A percentile compares a stretch with the other conserved stretches of the same genome.
Evolutionary conservation across 179 eudicot genomes (phyloP).

Genomic region (Vitellaria paradoxa): DNA sequence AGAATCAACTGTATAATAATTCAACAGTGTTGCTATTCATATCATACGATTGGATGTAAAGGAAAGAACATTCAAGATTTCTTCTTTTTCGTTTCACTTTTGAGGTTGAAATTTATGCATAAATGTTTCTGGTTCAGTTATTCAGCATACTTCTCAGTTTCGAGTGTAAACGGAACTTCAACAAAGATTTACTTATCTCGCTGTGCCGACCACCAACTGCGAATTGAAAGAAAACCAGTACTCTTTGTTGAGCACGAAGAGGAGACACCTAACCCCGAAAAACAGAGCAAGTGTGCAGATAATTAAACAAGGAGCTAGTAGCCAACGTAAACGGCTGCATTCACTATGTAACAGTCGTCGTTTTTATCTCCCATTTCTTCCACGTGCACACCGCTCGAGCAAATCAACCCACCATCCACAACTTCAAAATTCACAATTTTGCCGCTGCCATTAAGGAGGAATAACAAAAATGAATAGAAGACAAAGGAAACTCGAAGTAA

Average conservation of each 20-base stretch:
- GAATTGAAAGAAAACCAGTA: background rate
- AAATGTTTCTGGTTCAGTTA: background rate
- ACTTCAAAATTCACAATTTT: slow-evolving; percentile 73
- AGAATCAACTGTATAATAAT: slow-evolving; percentile 13
- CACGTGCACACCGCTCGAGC: slow-evolving; percentile 95
- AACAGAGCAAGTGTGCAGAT: slow-evolving; percentile 3
- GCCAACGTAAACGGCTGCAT: slow-evolving; percentile 99
- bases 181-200: background rate
- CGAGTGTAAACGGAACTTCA: background rate
- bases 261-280: slow-evolving; percentile 22
- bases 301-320: slow-evolving; percentile 34
- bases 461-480: background rate
- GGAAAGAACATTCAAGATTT: slow-evolving; percentile 2
- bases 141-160: background rate
- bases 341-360: slow-evolving; percentile 91
- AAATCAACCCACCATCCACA: slow-evolving; percentile 90
- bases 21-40: background rate
- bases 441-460: slow-evolving; percentile 45
- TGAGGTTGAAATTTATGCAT: background rate
- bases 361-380: slow-evolving; percentile 99
- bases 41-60: slow-evolving; percentile 11
- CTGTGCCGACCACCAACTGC: background rate
- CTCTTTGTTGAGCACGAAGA: background rate
- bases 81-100: background rate
- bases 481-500: background rate